Conservation (phyloP, 2,329 filamentous ascomycete species). For the Claviceps maximensis region DNA sequence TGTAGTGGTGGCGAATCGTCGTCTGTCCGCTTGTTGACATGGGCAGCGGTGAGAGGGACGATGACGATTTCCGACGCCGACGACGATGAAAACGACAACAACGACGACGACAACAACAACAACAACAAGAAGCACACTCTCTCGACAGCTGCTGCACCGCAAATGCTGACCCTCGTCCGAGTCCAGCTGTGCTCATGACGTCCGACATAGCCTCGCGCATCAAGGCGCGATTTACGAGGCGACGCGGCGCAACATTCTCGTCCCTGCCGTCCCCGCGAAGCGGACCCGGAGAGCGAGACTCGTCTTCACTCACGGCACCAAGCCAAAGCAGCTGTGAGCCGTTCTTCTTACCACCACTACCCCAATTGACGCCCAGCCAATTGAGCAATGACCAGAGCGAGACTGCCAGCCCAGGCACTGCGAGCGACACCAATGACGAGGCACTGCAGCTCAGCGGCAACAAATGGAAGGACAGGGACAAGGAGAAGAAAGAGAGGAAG, state of each 20-base stretch:
- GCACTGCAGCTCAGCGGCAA: background rate
- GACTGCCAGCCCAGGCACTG: background rate
- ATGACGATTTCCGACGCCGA: no score
- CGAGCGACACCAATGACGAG: background rate
- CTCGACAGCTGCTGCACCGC: background rate
- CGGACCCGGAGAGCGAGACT: slow-evolving; percentile 9
- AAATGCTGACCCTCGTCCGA: slow-evolving; percentile 5
- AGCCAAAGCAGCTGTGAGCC: slow-evolving; percentile 7
- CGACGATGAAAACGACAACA: background rate
- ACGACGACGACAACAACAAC: background rate
- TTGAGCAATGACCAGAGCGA: slow-evolving; percentile 1
- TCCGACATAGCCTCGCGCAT: slow-evolving; percentile 32
- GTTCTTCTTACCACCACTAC: background rate
- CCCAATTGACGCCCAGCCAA: slow-evolving; percentile 1
- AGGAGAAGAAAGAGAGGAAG: background rate
- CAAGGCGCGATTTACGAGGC: slow-evolving; percentile 30
- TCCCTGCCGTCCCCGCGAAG: slow-evolving; percentile 22
- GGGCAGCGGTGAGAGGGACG: background rate
- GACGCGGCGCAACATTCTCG: slow-evolving; percentile 26
- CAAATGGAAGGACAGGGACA: no score
- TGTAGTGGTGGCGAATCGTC: background rate
- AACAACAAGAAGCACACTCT: no score
- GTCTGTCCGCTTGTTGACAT: background rate
- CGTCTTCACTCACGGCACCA: slow-evolving; percentile 6
- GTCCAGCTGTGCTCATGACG: slow-evolving; percentile 22